Conservation (phyloP, 225 moss, liverwort and hornwort genomes). For the Climacium dendroides region DNA sequence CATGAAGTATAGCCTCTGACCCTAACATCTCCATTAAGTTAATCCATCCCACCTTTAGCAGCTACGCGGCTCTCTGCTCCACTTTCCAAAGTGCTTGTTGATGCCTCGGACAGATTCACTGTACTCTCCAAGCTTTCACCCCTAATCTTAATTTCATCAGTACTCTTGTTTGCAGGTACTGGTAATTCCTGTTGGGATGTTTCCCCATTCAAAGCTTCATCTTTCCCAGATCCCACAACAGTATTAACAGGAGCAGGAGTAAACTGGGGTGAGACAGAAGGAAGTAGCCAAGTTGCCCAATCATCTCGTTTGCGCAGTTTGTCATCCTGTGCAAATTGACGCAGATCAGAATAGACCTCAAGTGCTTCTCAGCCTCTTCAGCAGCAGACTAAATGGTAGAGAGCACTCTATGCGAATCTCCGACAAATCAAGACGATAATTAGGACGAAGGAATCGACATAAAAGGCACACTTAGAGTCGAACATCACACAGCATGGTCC, state of each 20-base stretch:
- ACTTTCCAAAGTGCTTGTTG: slow-evolving; percentile 10
- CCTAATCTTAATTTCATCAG: slow-evolving; percentile 8
- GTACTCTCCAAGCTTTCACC: slow-evolving; percentile 13
- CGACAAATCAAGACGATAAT: not conserved
- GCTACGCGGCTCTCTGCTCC: slow-evolving; percentile 33
- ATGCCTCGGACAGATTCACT: not conserved
- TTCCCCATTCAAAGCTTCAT: slow-evolving; percentile 14
- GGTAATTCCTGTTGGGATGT: not conserved
- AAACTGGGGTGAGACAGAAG: slow-evolving; percentile 29
- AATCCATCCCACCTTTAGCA: slow-evolving; percentile 46
- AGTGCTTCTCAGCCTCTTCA: not conserved
- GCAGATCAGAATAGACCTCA: not conserved
- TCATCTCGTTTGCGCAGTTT: slow-evolving; percentile 86
- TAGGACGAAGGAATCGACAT: not conserved
- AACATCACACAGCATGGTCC: not conserved
- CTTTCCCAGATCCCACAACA: slow-evolving; percentile 8
- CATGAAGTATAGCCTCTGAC: slow-evolving; percentile 19
- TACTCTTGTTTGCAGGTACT: slow-evolving; percentile 4
- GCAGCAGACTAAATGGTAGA: not conserved
- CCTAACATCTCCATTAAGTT: slow-evolving; percentile 22
- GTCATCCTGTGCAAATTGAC: slow-evolving; percentile 50
- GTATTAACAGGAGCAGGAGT: slow-evolving; percentile 16
- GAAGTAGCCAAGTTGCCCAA: slow-evolving; percentile 89
- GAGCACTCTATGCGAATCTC: not conserved
- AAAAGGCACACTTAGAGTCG: not conserved